Evolutionary conservation across 2,329 filamentous ascomycete genomes (phyloP).

Genomic region (Verticillium nonalfalfae): DNA sequence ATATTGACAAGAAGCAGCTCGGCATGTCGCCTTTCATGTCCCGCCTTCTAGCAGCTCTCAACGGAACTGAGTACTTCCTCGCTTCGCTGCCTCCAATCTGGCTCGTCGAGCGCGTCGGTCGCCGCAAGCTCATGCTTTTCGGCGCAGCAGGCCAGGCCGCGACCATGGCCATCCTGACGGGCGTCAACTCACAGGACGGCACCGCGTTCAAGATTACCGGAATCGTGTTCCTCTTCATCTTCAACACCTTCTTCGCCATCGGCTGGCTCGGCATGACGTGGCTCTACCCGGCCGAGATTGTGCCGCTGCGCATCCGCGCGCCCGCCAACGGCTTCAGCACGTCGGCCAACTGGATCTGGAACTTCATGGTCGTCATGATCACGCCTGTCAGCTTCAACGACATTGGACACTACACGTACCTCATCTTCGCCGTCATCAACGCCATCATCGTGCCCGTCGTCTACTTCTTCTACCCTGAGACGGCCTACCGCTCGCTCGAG

Average conservation of each 20-base stretch:
- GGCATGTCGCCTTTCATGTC: conserved; percentile 49
- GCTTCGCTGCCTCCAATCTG: conserved; percentile 54
- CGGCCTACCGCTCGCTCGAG: conserved; percentile 56
- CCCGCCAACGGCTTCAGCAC: conserved; percentile 52
- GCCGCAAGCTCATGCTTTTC: conserved; percentile 66
- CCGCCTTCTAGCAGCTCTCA: conserved; percentile 50
- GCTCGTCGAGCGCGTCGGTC: conserved; percentile 59
- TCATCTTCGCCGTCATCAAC: conserved; percentile 62
- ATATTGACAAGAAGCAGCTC: conserved; percentile 27
- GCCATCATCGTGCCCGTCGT: conserved; percentile 49
- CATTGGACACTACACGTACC: conserved; percentile 55
- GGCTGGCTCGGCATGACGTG: conserved; percentile 57
- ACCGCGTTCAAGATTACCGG: conserved; percentile 20
- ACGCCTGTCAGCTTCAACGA: conserved; percentile 51
- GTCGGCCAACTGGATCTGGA: conserved; percentile 55
- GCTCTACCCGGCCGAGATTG: conserved; percentile 57
- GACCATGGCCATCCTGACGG: conserved; percentile 58
- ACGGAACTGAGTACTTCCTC: conserved; percentile 37
- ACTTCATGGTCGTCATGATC: conserved; percentile 59
- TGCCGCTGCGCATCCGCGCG: conserved; percentile 52
- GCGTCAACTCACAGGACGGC: conserved; percentile 25
- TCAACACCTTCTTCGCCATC: conserved; percentile 55
- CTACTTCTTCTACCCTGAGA: conserved; percentile 61
- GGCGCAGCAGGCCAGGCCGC: conserved; percentile 57
- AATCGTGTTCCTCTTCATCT: conserved; percentile 51